Evolutionary conservation across 441 rosid species (phyloP).

Genomic region (Erysimum cheiri): DNA sequence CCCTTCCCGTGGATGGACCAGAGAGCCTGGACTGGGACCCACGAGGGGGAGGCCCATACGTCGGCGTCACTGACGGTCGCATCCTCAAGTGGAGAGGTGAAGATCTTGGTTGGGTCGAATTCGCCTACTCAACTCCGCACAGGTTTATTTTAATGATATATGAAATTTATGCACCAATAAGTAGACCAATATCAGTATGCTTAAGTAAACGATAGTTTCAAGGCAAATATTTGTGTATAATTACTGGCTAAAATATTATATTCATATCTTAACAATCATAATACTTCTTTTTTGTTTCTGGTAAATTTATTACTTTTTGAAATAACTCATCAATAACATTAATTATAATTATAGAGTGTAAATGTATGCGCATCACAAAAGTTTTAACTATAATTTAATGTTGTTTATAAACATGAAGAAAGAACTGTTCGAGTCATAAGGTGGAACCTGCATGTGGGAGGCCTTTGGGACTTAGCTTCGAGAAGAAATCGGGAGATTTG

Average conservation of each 20-base stretch:
- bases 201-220: not conserved
- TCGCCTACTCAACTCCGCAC: slow-evolving; percentile 41
- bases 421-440: slow-evolving; percentile 36
- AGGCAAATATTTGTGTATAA: not conserved
- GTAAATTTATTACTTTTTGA: not conserved
- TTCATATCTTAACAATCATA: not conserved
- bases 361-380: not conserved
- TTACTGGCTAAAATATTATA: not conserved
- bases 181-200: not conserved
- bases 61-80: slow-evolving; percentile 45
- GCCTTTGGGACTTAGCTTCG: slow-evolving; percentile 69
- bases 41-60: slow-evolving; percentile 46
- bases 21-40: slow-evolving; percentile 48
- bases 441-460: slow-evolving; percentile 79
- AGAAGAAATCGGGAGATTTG: slow-evolving; percentile 65
- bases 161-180: not conserved
- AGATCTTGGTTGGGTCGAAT: slow-evolving; percentile 43
- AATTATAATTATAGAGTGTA: not conserved
- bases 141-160: slow-evolving; percentile 32
- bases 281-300: not conserved
- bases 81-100: slow-evolving; percentile 44
- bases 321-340: not conserved
- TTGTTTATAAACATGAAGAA: slow-evolving; percentile 33
- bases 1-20: slow-evolving; percentile 47
- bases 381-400: not conserved